Evolutionary conservation across 805 yeast genomes (phyloP).

Genomic region (Kodamaea lidongshanica): DNA sequence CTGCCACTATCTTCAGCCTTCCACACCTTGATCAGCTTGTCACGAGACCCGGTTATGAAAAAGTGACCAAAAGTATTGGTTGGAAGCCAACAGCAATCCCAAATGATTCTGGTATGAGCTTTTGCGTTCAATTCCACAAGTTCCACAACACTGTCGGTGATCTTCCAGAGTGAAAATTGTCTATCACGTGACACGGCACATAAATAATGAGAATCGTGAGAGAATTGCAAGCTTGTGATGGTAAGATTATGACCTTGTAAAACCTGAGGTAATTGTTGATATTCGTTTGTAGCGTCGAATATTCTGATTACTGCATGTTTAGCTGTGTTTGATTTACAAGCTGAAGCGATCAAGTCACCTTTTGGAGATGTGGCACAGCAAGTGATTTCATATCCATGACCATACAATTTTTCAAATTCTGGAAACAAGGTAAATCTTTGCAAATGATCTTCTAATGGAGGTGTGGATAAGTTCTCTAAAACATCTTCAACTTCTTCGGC

Average conservation of each 20-base stretch:
- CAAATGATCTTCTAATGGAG: constrained; percentile 86
- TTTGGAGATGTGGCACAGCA: constrained; percentile 68
- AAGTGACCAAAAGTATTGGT: constrained; percentile 15
- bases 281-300: constrained; percentile 55
- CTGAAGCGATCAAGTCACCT: constrained; percentile 65
- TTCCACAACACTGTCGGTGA: constrained; percentile 24
- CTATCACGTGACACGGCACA: constrained; percentile 87
- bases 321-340: constrained; percentile 82
- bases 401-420: constrained; percentile 88
- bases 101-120: constrained; percentile 86
- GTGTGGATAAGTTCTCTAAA: constrained; percentile 41
- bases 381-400: constrained; percentile 94
- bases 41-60: constrained; percentile 87
- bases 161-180: constrained; percentile 68
- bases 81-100: constrained; percentile 93
- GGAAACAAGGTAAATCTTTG: constrained; percentile 94
- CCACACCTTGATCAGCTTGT: constrained; percentile 76
- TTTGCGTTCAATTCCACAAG: constrained; percentile 48
- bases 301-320: constrained; percentile 82
- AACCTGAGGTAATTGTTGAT: constrained; percentile 39
- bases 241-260: constrained; percentile 75
- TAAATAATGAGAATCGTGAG: constrained; percentile 58
- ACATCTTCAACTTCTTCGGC: constrained; percentile 40
- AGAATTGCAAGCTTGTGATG: constrained; percentile 74
- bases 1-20: constrained; percentile 27